Conservation (phyloP, 1,139 yeast genomes). For the Scheffersomyces stambukii region DNA sequence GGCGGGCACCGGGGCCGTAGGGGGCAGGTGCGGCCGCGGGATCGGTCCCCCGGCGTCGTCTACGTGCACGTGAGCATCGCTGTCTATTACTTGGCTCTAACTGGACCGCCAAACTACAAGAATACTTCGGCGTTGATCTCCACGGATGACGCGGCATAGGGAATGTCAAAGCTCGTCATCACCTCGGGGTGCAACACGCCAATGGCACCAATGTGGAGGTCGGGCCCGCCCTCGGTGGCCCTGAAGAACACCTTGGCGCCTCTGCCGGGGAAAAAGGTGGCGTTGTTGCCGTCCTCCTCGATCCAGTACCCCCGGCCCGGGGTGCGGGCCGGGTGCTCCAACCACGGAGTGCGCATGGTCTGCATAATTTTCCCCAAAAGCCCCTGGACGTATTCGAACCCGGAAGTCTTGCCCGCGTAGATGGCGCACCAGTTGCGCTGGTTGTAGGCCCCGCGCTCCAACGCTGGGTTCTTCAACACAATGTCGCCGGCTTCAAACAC, state of each 20-base stretch:
- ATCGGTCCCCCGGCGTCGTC: no score
- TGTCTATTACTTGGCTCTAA: not conserved
- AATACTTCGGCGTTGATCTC: conserved; percentile 88
- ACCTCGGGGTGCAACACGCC: conserved; percentile 98
- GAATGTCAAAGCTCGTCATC: conserved; percentile 78
- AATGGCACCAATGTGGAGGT: conserved; percentile 67
- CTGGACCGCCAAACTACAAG: conserved; percentile 23
- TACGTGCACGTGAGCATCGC: no score
- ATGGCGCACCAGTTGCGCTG: conserved; percentile 95
- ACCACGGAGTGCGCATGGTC: conserved; percentile 87
- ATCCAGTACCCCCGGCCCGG: conserved; percentile 81
- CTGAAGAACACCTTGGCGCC: conserved; percentile 86
- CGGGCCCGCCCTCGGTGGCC: conserved; percentile 52
- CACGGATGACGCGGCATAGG: conserved; percentile 87
- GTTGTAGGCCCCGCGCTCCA: conserved; percentile 89
- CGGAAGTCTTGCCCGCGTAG: conserved; percentile 91
- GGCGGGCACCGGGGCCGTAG: not conserved
- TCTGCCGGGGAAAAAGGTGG: conserved; percentile 94
- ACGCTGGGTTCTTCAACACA: conserved; percentile 72
- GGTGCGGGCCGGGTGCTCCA: conserved; percentile 50
- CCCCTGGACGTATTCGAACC: conserved; percentile 94
- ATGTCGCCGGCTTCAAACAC: conserved; percentile 96
- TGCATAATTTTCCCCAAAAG: conserved; percentile 93
- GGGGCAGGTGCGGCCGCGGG: not conserved
- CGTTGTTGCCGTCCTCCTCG: conserved; percentile 60